Evolutionary conservation across 129 eudicot species (phyloP).

Genomic region (Tagetes erecta): DNA sequence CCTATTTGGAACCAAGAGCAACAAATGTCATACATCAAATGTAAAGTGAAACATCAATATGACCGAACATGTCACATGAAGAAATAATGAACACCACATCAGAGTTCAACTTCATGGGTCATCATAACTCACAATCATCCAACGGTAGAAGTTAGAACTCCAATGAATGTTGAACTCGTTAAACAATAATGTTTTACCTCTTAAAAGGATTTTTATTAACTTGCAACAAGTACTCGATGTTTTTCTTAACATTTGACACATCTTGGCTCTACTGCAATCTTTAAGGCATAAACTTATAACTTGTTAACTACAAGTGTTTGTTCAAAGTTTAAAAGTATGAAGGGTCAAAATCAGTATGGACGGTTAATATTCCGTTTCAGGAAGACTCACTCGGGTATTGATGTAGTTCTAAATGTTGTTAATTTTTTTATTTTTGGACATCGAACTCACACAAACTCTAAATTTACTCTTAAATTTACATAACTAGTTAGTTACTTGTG

Average conservation of each 20-base stretch:
- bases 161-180: neutral
- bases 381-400: no score
- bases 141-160: neutral
- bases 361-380: no score
- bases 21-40: neutral
- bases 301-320: neutral
- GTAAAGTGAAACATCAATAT: neutral
- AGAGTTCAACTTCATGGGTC: neutral
- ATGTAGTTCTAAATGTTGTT: no score
- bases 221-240: no score
- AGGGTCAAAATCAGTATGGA: no score
- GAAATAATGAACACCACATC: neutral
- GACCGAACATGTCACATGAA: neutral
- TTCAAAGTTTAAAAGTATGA: no score
- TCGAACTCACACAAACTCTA: no score
- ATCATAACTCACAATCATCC: neutral
- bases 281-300: neutral
- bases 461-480: no score
- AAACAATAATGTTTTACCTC: neutral
- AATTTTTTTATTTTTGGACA: no score
- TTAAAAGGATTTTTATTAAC: neutral
- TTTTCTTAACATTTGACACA: no score
- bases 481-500: no score
- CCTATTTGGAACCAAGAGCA: neutral
- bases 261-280: no score